phyloP scores from a whole-genome alignment of 768 basidiomycete genomes.

The Boletus rufocinnamomeus region DNA sequence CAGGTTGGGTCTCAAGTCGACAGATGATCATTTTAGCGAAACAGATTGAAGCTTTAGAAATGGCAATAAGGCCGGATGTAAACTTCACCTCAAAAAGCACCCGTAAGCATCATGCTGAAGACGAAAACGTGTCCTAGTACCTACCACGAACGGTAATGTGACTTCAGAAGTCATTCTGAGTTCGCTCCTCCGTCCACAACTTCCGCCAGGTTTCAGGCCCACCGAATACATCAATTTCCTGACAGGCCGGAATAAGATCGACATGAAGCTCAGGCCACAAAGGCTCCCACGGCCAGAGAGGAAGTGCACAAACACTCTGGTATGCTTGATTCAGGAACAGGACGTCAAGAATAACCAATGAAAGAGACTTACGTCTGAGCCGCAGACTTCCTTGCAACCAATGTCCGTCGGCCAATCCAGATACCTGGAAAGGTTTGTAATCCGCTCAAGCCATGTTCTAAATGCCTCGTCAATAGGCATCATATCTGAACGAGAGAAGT shows the following conservation, averaged over 20 bases:
- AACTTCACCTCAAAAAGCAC: neutral
- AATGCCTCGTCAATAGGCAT: neutral
- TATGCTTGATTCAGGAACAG: neutral
- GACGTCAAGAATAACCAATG: neutral
- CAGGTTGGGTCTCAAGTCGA: neutral
- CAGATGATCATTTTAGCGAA: neutral
- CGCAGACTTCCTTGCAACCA: slow-evolving; percentile 3
- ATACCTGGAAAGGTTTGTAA: slow-evolving; percentile 1
- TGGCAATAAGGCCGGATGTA: neutral
- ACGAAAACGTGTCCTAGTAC: no score
- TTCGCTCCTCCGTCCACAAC: slow-evolving; percentile 5
- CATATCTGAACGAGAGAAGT: neutral
- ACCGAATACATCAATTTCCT: slow-evolving; percentile 9
- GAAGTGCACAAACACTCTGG: slow-evolving; percentile 6
- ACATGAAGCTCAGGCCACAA: slow-evolving; percentile 9
- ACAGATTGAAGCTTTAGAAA: neutral
- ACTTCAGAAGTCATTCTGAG: neutral
- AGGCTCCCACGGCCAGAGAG: slow-evolving; percentile 9
- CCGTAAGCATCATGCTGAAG: no score
- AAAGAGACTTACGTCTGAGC: neutral
- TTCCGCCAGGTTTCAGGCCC: slow-evolving; percentile 5
- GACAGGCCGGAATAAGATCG: slow-evolving; percentile 1
- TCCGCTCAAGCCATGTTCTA: neutral
- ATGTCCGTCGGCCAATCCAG: slow-evolving; percentile 8
- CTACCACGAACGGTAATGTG: no score